Base-by-base conservation (phyloP, 176 grass and related monocot species). In the Triticum monococcum region DNA sequence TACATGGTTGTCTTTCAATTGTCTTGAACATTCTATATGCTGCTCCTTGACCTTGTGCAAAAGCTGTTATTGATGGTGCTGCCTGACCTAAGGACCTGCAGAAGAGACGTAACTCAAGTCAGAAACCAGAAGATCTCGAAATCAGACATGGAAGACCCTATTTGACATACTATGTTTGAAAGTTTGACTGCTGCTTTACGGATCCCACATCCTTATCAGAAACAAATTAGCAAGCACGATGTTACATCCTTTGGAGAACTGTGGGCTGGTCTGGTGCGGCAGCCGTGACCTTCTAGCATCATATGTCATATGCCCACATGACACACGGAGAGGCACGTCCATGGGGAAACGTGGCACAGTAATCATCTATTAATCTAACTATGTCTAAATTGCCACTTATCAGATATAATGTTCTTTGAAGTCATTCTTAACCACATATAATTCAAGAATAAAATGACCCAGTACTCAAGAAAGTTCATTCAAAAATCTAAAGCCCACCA, bases 31-130 rank as follows among this genome's bases (percentile, higher is more conserved):
- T 95, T 86, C 87, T 89, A 40, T 98, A 92, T 30, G 93, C 95
- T 76, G 95, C 93, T 82, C 91, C 91, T 90, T 91, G 91, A 37
- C 95, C 95, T 88, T 90, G 82, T 45, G 95, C 93, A 85, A 98
- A 95, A 59, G 95, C 95, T 69, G 75, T 89, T 68, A 98, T 62
- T 68, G 89, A 93, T 77, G 91, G 95, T 32, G 91, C 66, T 80
- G 89, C 85, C 77, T 95, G 87, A 65, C 95, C 91, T 79, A 98
- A 90, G 70, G 92, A 95, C 93, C 95, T 98, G 66, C 59, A 82
- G 9, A 73, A 81, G 23, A 80, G 13, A 32, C 23, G 0, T 18
- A 83, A 81, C 25, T 84, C 68, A 59, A 82, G 38, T 75, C 17
- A 78, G 43, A 75, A 84, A 23, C n/a, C 35, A 68, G 31, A 78